Conservation (phyloP, 805 yeast species). For the Schizosaccharomyces osmophilus region DNA sequence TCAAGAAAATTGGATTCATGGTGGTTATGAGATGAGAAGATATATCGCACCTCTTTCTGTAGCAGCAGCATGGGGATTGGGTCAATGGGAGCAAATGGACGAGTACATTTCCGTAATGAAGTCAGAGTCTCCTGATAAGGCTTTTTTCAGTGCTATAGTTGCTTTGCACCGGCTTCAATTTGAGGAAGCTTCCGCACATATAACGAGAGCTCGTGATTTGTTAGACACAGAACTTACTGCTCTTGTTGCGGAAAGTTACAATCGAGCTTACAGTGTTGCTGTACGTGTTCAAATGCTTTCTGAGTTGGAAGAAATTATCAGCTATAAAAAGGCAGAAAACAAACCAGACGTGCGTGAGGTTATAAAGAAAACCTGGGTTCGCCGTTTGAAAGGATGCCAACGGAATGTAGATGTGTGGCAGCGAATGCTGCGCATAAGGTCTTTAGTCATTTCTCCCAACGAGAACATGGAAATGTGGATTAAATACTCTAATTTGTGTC, state of each 20-base stretch:
- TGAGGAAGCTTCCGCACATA: slow-evolving; percentile 54
- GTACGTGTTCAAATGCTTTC: slow-evolving; percentile 94
- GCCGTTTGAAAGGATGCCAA: slow-evolving; percentile 77
- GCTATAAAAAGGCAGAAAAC: slow-evolving; percentile 63
- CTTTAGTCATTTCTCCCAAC: slow-evolving; percentile 78
- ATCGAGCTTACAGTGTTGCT: slow-evolving; percentile 87
- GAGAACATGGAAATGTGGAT: slow-evolving; percentile 97
- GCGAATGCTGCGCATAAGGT: slow-evolving; percentile 74
- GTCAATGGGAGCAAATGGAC: slow-evolving; percentile 92
- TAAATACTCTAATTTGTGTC: slow-evolving; percentile 83
- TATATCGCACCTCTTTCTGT: slow-evolving; percentile 93
- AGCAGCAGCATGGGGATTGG: slow-evolving; percentile 96
- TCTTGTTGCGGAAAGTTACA: slow-evolving; percentile 80
- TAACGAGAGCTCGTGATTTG: slow-evolving; percentile 63
- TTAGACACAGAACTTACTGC: slow-evolving; percentile 86
- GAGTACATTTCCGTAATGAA: slow-evolving; percentile 76
- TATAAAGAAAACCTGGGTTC: slow-evolving; percentile 83
- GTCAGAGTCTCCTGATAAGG: slow-evolving; percentile 75
- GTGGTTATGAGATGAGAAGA: slow-evolving; percentile 49
- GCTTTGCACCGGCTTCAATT: slow-evolving; percentile 69
- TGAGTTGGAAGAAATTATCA: slow-evolving; percentile 82
- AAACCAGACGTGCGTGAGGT: slow-evolving; percentile 54
- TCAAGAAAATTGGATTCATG: slow-evolving; percentile 55
- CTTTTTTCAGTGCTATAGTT: slow-evolving; percentile 79
- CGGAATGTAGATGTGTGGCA: slow-evolving; percentile 98